phyloP scores from a whole-genome alignment of 768 basidiomycete species.

The Calocybe gangraenosa region DNA sequence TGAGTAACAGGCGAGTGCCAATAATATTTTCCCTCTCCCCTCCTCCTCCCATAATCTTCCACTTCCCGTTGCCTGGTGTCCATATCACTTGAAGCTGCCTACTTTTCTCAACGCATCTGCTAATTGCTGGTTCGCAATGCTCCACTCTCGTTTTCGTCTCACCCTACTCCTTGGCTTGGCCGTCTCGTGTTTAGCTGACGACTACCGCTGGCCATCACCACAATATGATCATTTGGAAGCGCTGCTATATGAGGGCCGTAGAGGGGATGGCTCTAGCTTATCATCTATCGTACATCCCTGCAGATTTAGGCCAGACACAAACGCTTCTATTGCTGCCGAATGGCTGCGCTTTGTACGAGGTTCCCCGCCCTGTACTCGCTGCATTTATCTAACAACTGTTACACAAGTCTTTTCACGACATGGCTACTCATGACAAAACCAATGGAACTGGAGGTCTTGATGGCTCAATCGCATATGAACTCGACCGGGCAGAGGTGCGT shows the following conservation, averaged over 20 bases:
- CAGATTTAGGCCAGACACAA: conserved; percentile 21
- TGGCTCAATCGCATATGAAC: conserved; percentile 45
- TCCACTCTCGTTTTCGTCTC: conserved; percentile 17
- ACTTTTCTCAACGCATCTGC: too few relatives aligned
- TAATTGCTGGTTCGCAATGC: conserved; percentile 17
- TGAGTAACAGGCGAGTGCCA: too few relatives aligned
- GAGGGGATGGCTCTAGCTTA: conserved; percentile 28
- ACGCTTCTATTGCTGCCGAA: conserved; percentile 32
- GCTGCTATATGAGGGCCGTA: conserved; percentile 31
- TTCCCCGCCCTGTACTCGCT: neutral
- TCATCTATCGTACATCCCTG: conserved; percentile 26
- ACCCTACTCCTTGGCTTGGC: conserved; percentile 13
- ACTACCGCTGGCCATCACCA: conserved; percentile 30
- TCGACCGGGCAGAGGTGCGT: conserved; percentile 35
- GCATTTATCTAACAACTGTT: neutral
- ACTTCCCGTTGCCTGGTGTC: too few relatives aligned
- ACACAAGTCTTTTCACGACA: conserved; percentile 45
- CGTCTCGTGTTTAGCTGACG: conserved; percentile 16
- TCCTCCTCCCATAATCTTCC: too few relatives aligned
- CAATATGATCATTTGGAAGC: conserved; percentile 32
- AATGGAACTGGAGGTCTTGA: conserved; percentile 48
- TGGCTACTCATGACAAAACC: conserved; percentile 41
- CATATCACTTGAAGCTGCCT: too few relatives aligned
- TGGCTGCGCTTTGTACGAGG: conserved; percentile 35
- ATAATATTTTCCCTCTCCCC: too few relatives aligned